Evolutionary conservation across 2,329 filamentous ascomycete species (phyloP).

Genomic region (Pseudogymnoascus sp.): DNA sequence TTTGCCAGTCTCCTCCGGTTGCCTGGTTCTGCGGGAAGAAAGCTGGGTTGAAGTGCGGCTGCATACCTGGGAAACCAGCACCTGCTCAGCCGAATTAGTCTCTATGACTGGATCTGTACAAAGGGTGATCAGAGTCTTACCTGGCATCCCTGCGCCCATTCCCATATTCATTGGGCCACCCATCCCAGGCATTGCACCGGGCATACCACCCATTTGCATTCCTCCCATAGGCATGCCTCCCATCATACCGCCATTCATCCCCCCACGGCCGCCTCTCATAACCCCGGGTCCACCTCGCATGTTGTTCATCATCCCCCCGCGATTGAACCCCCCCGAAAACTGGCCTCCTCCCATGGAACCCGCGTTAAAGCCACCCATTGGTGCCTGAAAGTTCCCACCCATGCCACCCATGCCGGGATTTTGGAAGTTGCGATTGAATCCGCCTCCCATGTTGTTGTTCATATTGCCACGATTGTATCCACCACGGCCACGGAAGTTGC

Average conservation of each 20-base stretch:
- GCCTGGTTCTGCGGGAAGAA: conserved; percentile 54
- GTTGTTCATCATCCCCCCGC: conserved; percentile 43
- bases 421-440: conserved; percentile 44
- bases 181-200: conserved; percentile 41
- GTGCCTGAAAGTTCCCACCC: conserved; percentile 35
- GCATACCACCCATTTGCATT: conserved; percentile 37
- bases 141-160: conserved; percentile 48
- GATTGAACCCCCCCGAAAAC: conserved; percentile 40
- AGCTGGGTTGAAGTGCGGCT: conserved; percentile 62
- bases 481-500: conserved; percentile 43
- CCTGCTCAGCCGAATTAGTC: conserved; percentile 18
- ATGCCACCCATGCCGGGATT: conserved; percentile 36
- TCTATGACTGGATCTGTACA: conserved; percentile 15
- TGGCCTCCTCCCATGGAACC: conserved; percentile 34
- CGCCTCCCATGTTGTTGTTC: conserved; percentile 44
- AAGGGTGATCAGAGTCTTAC: conserved; percentile 32
- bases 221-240: conserved; percentile 46
- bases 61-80: conserved; percentile 59
- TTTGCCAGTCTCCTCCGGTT: conserved; percentile 55
- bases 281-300: conserved; percentile 45
- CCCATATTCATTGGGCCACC: conserved; percentile 37
- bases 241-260: conserved; percentile 38
- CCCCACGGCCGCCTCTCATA: conserved; percentile 51
- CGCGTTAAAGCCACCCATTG: conserved; percentile 40
- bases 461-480: conserved; percentile 35